Base-by-base conservation (phyloP, 257 asterid genomes). In the Dorcoceras hygrometricum region DNA sequence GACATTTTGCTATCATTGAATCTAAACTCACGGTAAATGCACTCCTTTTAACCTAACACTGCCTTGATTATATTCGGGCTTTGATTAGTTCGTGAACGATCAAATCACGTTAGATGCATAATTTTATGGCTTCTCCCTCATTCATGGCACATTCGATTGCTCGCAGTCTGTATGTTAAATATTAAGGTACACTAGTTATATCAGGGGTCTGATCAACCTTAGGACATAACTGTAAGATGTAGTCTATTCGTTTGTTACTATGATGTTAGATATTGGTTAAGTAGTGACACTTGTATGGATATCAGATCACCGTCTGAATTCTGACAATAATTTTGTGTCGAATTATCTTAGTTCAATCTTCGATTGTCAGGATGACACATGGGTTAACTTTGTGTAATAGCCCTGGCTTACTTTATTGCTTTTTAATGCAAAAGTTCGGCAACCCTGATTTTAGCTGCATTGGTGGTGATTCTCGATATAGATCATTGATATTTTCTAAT, bases 181-280 rank as follows among this genome's bases (percentile, higher is more conserved):
- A 10, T 36, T 36, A 36, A 12, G 20, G 8, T 46, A 4, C 20
- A 14, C 53, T 46, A 16, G 16, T 46, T 46, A 46, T 16, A 19
- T 46, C 28, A 71, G 57, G 46, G 56, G 43, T 63, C 26, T 56
- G 51, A 3, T 31, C 14, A 25, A 65, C 60, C 12, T 20, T 26
- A 26, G 48, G 27, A 9, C 6, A 20, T 7, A 36, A 23, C 23
- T 68, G 61, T 70, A 54, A 24, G 19, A 24, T 32, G 39, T 27
- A 59, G 50, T 14, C 24, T 56, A 43, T 12, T 39, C 4, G 18
- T 39, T 39, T 39, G 50, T 39, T 11, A 10, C 48, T 3, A 12
- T 16, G 19, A 43, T 14, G 7, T 43, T 43, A 43, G 53, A 43
- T 43, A 12, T 3, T 2, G 43, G 8, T 7, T 34, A 34, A 6